Base-by-base conservation (phyloP, 1,284 basidiomycete species). In the Gastroboletus turbinatus region DNA sequence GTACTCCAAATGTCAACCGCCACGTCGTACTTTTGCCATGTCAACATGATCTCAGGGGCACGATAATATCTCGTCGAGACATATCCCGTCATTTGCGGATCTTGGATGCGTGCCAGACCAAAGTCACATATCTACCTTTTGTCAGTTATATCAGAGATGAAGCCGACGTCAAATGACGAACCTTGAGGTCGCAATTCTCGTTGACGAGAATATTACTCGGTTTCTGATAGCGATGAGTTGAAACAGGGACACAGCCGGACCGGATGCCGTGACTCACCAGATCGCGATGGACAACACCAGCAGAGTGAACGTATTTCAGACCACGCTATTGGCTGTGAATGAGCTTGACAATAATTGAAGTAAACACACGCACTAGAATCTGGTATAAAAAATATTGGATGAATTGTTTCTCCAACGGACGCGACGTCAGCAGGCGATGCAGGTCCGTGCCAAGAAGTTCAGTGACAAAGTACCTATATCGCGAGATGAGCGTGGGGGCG, bases 1-100 rank as follows among this genome's bases (percentile, higher is more conserved):
- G 96, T 95, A 69, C 93, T 96, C 96, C 96, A 99, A 67, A 99
- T 96, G 72, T 98, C 96, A 60, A 98, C 96, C 61, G 95, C 97
- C 54, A 98, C 96, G 73, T 99, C 97, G 79, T 99, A 99, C 78
- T 99, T 99, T 75, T 99, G 96, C 97, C 97, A 99, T 46, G 96
- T 99, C 70, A 99, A 83, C 97, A 99, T 99, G 78, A 99, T 99
- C 76, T 99, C 96, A 8, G 96, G 96, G 4, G 96, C 97, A 53
- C 97, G 90, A 76, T 99, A 99, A 78, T 99, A 99, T 66, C 97
- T 83, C 56, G 96, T 99, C 59, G 96, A 98, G 61, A 99, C 96
- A 73, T 99, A 99, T 60, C 97, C 97, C 5, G 97, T 99, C 97
- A 99, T 99, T 75, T 99, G 97, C 9, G 96, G 96, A 74, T 99